Evolutionary conservation across 805 yeast species (phyloP).

Genomic region (Huiozyma naganishii): DNA sequence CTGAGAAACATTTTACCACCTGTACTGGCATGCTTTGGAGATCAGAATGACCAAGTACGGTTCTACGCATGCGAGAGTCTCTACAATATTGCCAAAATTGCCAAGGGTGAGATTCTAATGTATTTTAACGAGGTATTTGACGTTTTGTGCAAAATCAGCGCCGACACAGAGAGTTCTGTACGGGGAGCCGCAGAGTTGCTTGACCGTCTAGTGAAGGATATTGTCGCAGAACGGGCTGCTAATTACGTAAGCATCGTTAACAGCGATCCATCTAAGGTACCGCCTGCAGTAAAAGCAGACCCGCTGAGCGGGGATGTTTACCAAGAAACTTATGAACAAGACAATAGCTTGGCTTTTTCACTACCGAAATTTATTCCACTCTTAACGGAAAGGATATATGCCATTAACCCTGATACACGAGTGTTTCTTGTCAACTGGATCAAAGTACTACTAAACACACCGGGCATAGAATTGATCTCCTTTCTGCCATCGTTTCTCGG

Average conservation of each 20-base stretch:
- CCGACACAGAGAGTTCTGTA: slow-evolving; percentile 84
- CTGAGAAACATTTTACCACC: slow-evolving; percentile 84
- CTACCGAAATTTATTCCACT: slow-evolving; percentile 82
- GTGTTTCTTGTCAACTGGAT: slow-evolving; percentile 91
- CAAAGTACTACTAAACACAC: slow-evolving; percentile 82
- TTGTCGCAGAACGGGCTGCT: slow-evolving; percentile 89
- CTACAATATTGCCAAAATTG: slow-evolving; percentile 92
- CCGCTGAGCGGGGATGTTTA: slow-evolving; percentile 43
- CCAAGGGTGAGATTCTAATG: slow-evolving; percentile 83
- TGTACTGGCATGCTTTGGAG: slow-evolving; percentile 89
- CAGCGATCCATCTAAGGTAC: slow-evolving; percentile 34
- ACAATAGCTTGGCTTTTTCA: slow-evolving; percentile 50
- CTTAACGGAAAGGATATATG: slow-evolving; percentile 82
- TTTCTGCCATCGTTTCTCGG: slow-evolving; percentile 84
- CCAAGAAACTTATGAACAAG: slow-evolving; percentile 51
- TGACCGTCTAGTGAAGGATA: slow-evolving; percentile 84
- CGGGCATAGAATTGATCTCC: slow-evolving; percentile 78
- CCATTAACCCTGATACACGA: slow-evolving; percentile 85
- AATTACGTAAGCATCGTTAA: slow-evolving; percentile 70
- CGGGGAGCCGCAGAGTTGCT: slow-evolving; percentile 91
- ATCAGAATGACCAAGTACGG: slow-evolving; percentile 93
- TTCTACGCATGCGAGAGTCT: slow-evolving; percentile 94
- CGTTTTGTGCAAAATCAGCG: slow-evolving; percentile 77
- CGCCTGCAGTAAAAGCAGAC: slow-evolving; percentile 38
- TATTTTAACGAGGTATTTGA: slow-evolving; percentile 94